Base-by-base conservation (phyloP, 257 asterid species). In the Prunella vulgaris region DNA sequence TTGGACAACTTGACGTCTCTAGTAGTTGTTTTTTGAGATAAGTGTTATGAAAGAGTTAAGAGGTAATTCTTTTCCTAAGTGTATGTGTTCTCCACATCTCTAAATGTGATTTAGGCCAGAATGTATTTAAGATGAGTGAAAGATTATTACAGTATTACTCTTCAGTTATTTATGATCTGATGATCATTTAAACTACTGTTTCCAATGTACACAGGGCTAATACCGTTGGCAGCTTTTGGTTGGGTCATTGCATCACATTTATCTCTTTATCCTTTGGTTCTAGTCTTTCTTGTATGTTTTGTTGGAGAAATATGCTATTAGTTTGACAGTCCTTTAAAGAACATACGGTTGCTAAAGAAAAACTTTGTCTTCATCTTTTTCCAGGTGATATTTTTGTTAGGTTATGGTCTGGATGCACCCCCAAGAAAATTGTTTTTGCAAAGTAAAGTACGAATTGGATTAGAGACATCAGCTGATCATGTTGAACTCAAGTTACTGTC, bases 181-280 rank as follows among this genome's bases (percentile, higher is more conserved):
- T 57, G 22, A 28, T 62, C 13, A 56, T 72, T 70, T 76, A 67
- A 77, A 33, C 73, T 48, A 10, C 57, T 70, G 52, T 60, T 66
- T 78, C 21, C 68, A 46, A 60, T 57, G 59, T 69, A 24, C 60
- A 40, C 92, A 91, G 99, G 99, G 74, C 63, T 84, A 66, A 80
- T 74, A 38, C 89, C 99, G 30, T 66, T 94, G 87, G 92, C 99
- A 64, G 97, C 97, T 28, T 89, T 91, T 84, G 99, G 99, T 73
- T 94, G 99, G 97, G 93, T 87, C 54, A 8, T 91, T 58, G 91
- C 97, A 60, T 83, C 96, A 17, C 99, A 94, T 86, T 81, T 94
- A 71, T 91, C 97, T 69, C 93, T 94, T 38, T 94, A 94, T 78
- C 99, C 97, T 57, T 61, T 82, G 64, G 69, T 86, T 71, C 77